Evolutionary conservation across 2,329 filamentous ascomycete genomes (phyloP).

Genomic region (Diaporthe australafricana): DNA sequence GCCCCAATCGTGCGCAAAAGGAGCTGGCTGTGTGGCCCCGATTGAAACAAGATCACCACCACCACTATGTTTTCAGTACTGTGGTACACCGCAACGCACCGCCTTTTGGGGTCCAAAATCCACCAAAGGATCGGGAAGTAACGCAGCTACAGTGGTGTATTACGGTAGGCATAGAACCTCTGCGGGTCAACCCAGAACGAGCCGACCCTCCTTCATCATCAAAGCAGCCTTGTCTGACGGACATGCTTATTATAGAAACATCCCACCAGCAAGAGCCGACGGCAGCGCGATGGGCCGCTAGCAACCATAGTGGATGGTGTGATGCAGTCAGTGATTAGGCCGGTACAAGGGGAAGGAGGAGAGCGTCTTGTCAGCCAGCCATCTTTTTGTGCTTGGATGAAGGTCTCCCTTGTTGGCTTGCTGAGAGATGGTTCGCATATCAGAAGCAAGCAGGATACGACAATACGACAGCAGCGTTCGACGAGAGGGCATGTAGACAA

Average conservation of each 20-base stretch:
- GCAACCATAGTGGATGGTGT: constrained; percentile 6
- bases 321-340: constrained; percentile 3
- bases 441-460: constrained; percentile 11
- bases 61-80: constrained; percentile 14
- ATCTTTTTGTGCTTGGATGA: no score
- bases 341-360: background rate
- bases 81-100: constrained; percentile 20
- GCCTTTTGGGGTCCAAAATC: constrained; percentile 33
- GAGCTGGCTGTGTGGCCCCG: constrained; percentile 26
- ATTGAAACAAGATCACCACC: constrained; percentile 29
- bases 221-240: constrained; percentile 28
- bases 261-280: constrained; percentile 1
- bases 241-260: constrained; percentile 24
- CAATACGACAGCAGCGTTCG: background rate
- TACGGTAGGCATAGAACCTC: background rate
- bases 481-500: background rate
- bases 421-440: background rate
- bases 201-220: constrained; percentile 24
- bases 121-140: constrained; percentile 19
- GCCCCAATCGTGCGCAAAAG: background rate
- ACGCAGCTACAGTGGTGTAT: background rate
- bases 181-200: constrained; percentile 25
- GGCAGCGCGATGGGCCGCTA: constrained; percentile 6
- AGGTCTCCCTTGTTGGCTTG: background rate
- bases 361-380: background rate